Conservation (phyloP, 768 basidiomycete species). For the Phylloporus sp. region DNA sequence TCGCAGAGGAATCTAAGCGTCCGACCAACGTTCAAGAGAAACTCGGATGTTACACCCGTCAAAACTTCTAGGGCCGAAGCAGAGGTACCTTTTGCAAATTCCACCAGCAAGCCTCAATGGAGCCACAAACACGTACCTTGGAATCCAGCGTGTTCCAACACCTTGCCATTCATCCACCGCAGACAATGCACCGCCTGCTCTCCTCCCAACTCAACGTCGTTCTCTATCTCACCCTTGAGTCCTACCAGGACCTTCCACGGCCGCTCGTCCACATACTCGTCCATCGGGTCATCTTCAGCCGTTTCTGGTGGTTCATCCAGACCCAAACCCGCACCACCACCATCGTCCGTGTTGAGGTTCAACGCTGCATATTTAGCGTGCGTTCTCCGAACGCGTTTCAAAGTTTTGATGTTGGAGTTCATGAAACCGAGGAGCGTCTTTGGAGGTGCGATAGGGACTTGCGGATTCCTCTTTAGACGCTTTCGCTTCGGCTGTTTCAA, state of each 20-base stretch:
- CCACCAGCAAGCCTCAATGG: neutral
- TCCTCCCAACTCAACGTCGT: slow-evolving; percentile 53
- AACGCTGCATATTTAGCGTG: slow-evolving; percentile 69
- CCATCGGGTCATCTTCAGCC: slow-evolving; percentile 27
- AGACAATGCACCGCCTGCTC: slow-evolving; percentile 60
- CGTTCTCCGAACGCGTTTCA: slow-evolving; percentile 68
- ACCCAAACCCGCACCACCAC: slow-evolving; percentile 28
- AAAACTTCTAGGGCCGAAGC: slow-evolving; percentile 73
- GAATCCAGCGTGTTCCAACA: slow-evolving; percentile 88
- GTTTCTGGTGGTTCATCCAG: slow-evolving; percentile 34
- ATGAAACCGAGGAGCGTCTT: slow-evolving; percentile 61
- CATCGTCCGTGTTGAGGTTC: slow-evolving; percentile 33
- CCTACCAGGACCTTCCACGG: slow-evolving; percentile 47
- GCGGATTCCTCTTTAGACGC: slow-evolving; percentile 21
- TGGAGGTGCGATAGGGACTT: slow-evolving; percentile 23
- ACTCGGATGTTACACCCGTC: slow-evolving; percentile 72
- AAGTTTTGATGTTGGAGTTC: slow-evolving; percentile 73
- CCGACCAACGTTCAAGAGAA: slow-evolving; percentile 79
- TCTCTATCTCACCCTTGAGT: slow-evolving; percentile 6
- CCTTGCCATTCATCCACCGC: slow-evolving; percentile 68
- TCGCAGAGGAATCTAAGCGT: slow-evolving; percentile 81
- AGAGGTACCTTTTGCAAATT: slow-evolving; percentile 57
- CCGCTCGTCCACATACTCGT: slow-evolving; percentile 49
- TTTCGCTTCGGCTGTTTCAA: slow-evolving; percentile 18
- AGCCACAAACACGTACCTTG: slow-evolving; percentile 57